Base-by-base conservation (phyloP, 495 filamentous ascomycete genomes). In the Rostrohypoxylon terebratum region DNA sequence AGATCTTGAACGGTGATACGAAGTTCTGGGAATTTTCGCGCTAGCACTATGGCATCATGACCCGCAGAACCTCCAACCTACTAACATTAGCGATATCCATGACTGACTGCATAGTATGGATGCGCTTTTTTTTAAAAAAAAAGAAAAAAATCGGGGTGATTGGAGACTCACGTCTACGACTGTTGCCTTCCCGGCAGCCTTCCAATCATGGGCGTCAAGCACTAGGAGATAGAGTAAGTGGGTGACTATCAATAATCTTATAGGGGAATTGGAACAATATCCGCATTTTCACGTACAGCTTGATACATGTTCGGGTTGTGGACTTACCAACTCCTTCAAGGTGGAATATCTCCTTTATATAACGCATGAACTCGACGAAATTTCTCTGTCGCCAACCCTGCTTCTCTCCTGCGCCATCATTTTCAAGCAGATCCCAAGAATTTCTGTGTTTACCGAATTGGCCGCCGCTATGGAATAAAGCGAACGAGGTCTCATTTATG, bases 1-100 rank as follows among this genome's bases (percentile, higher is more conserved):
- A 81, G 60, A 57, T 83, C 81, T 23, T 83, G 81, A 4, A 83
- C 78, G 10, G 81, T 72, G 45, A 83, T 62, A 33, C 59, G 69
- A 25, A 78, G 64, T 13, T 77, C 69, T 4, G 77, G 75, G 62
- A 73, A 74, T n/a, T 77, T 75, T n/a, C 68, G 66, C 9, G 74
- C 77, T 9, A 78, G 58, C 13, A 75, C 59, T n/a, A 77, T 63
- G 3, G 72, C 38, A 63, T 77, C 75, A 36, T 77, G 75, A 14
- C 75, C 75, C 14, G 75, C 75, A 38, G 75, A 77, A 13, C 75
- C 75, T 4, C 75, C 75, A n/a, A 77, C 59, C 75, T 77, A 21
- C 14, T 59, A 4, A 34, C 3, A 25, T 77, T 72, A 75, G 69
- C 47, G 9, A 58, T 5, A 11, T 20, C 36, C 21, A 33, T n/a